A percentile compares a stretch with the other conserved stretches of the same genome.
These are phyloP conservation scores for Pilaira anomala DNA, from an alignment of 192 early-diverging fungal species.

Conservation along the genomic window DNA sequence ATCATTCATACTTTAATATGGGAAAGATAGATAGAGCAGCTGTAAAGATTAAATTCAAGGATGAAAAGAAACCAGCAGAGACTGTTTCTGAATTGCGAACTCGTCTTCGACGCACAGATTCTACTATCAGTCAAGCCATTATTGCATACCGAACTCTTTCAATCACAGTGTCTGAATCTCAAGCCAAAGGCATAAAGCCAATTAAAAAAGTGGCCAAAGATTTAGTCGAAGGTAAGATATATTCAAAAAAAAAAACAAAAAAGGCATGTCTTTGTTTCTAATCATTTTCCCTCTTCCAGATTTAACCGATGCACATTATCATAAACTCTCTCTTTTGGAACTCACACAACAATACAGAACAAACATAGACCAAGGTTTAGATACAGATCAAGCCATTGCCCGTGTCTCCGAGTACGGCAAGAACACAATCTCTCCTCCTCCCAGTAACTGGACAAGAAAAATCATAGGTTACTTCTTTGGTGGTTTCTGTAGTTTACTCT, in stretches of 20 bases:
- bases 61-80: too few species aligned
- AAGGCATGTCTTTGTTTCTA: background rate
- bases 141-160: slow-evolving; percentile 49
- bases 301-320: slow-evolving; percentile 40
- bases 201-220: slow-evolving; percentile 15
- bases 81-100: background rate
- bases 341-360: slow-evolving; percentile 41
- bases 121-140: slow-evolving; percentile 18
- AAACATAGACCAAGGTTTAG: slow-evolving; percentile 34
- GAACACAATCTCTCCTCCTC: slow-evolving; percentile 38
- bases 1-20: too few species aligned
- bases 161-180: slow-evolving; percentile 43
- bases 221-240: slow-evolving; percentile 18
- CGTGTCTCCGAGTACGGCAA: slow-evolving; percentile 41
- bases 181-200: slow-evolving; percentile 14
- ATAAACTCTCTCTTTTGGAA: slow-evolving; percentile 43
- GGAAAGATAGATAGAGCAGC: too few species aligned
- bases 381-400: slow-evolving; percentile 26
- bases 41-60: too few species aligned
- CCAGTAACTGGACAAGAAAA: slow-evolving; percentile 39
- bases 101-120: slow-evolving; percentile 3
- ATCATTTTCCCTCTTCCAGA: slow-evolving; percentile 10
- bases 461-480: slow-evolving; percentile 56
- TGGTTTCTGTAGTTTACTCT: slow-evolving; percentile 69
- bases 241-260: background rate